A percentile compares a stretch with the other conserved stretches of the same genome.
These are phyloP conservation scores for Chaetomium sp. DNA, from an alignment of 2,329 filamentous ascomycete genomes.

Conservation along the genomic window DNA sequence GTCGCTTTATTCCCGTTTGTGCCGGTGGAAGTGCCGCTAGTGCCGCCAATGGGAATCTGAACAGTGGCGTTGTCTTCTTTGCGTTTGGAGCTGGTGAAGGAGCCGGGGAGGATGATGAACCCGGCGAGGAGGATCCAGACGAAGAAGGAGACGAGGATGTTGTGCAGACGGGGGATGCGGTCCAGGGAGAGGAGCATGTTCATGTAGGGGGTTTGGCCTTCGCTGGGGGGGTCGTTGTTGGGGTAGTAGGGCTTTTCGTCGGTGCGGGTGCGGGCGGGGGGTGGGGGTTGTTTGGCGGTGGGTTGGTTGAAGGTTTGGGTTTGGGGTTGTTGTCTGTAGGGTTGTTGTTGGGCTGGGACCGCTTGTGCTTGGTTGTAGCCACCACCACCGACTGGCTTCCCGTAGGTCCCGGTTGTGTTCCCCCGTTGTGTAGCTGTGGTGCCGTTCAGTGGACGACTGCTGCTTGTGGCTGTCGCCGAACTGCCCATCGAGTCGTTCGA, in stretches of 20 bases:
- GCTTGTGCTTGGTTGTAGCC: no score
- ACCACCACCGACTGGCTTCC: no score
- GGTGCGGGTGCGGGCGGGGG: background rate
- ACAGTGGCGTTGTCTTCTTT: slow-evolving; percentile 22
- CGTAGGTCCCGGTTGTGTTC: no score
- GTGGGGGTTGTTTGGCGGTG: no score
- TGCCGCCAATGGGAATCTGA: slow-evolving; percentile 3
- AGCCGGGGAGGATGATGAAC: slow-evolving; percentile 47
- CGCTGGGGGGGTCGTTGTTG: background rate
- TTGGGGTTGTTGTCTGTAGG: no score
- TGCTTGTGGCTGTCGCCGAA: background rate
- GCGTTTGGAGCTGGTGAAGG: slow-evolving; percentile 38
- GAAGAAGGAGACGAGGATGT: slow-evolving; percentile 39
- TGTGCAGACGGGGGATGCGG: slow-evolving; percentile 39
- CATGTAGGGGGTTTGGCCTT: slow-evolving; percentile 31
- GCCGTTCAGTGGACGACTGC: slow-evolving; percentile 2
- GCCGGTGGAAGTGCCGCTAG: slow-evolving; percentile 1
- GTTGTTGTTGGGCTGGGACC: no score
- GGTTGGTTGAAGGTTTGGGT: no score
- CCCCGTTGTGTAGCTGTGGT: slow-evolving; percentile 2
- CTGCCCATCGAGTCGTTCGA: slow-evolving; percentile 7
- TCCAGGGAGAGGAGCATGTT: slow-evolving; percentile 44
- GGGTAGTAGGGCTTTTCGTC: background rate
- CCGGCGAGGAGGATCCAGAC: slow-evolving; percentile 46
- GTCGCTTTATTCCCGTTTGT: no score